Evolutionary conservation across 2,329 filamentous ascomycete species (phyloP), one percentile per base, ranked within the genome.

Genomic region (Fusarium albidum): DNA sequence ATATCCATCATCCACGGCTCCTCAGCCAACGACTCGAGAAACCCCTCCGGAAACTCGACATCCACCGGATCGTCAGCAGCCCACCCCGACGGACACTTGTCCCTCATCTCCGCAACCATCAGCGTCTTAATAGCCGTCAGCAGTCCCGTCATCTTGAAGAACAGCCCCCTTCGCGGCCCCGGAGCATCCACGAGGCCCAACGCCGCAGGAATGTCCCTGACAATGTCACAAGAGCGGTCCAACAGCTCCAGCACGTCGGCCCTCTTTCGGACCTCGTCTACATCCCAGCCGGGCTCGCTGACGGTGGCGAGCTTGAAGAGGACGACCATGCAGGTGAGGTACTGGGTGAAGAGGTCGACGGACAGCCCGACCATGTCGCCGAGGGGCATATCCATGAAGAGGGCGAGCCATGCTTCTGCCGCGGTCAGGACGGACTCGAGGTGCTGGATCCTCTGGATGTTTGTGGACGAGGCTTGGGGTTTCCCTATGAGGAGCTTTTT

Each of bases 261-360:
- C 15, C 52, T 40, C 25, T 26, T 39, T 10, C 15, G 49, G 9
- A 63, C 60, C 11, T 59, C 55, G 12, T 40, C 29, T 0, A 25
- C 11, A 11, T 57, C 49, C 60, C 60, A 63, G 3, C 39, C 38
- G 3, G 37, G 32, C 11, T 63, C 60, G 0, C 44, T 29, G 3
- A 59, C 26, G 1, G 34, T 59, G 17, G 17, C 44, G 4, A 63
- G 38, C 14, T 57, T 63, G 25, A 59, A 61, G 7, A 61, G 43
- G 12, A 59, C 49, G 5, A 59, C 50, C 3, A 63, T 13, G 14
- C 52, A 54, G 25, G 59, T 52, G 1, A 43, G 48, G 13, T 61
- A 45, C 18, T 61, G 55, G 2, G 49, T 55, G 28, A 55, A 63
- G 11, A 32, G 28, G 18, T 63, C 60, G 28, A 63, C 60, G 11